Evolutionary conservation across 495 filamentous ascomycete genomes (phyloP).

Genomic region (Astrothelium macrocarpum): DNA sequence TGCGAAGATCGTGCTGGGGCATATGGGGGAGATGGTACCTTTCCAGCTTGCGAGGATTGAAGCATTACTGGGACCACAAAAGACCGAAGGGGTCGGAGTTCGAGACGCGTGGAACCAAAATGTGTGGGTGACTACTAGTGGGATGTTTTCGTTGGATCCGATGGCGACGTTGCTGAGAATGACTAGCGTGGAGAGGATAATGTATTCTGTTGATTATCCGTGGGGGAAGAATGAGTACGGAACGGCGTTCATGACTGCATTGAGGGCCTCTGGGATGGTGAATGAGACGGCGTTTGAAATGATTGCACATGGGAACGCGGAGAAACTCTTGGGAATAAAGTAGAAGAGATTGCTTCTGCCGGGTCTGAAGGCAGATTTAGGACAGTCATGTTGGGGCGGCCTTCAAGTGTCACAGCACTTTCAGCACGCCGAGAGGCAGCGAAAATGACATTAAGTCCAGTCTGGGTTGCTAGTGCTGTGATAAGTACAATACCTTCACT

Average conservation of each 20-base stretch:
- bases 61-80: conserved; percentile 31
- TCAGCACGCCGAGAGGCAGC: neutral
- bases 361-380: neutral
- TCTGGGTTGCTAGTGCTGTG: neutral
- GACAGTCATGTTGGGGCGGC: neutral
- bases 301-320: neutral
- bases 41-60: conserved; percentile 54
- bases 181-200: conserved; percentile 10
- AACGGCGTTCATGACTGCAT: neutral
- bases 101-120: conserved; percentile 50
- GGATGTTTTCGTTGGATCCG: conserved; percentile 49
- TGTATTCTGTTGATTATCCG: conserved; percentile 25
- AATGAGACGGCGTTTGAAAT: neutral
- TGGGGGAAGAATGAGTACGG: conserved; percentile 5
- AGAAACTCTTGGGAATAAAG: neutral
- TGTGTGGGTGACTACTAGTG: conserved; percentile 56
- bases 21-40: conserved; percentile 56
- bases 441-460: neutral
- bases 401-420: neutral
- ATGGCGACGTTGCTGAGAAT: conserved; percentile 24
- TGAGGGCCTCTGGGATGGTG: neutral
- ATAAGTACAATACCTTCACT: neutral
- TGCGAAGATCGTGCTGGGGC: conserved; percentile 55
- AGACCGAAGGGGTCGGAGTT: conserved; percentile 41
- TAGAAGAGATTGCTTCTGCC: neutral